A percentile compares a stretch with the other conserved stretches of the same genome.
Evolutionary conservation across 2,329 filamentous ascomycete species (phyloP).

Genomic region (Bipolaris zeicola): DNA sequence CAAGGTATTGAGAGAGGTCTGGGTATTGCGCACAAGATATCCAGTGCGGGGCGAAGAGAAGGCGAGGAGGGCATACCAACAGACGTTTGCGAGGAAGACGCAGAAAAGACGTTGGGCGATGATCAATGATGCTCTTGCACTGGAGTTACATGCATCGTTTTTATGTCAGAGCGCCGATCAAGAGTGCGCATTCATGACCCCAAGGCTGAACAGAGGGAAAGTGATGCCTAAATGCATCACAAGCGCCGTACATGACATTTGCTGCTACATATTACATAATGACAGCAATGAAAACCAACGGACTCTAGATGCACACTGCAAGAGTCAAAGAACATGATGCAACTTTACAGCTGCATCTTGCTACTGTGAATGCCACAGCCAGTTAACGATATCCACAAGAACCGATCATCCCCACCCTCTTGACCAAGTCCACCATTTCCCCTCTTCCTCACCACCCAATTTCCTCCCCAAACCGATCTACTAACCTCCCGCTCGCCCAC

Average conservation of each 20-base stretch:
- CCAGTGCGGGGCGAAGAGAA: constrained; percentile 18
- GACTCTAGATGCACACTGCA: background rate
- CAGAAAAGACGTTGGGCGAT: constrained; percentile 5
- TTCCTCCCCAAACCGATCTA: constrained; percentile 52
- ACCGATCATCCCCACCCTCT: background rate
- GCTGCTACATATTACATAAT: background rate
- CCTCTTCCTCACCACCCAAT: constrained; percentile 51
- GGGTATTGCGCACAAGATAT: constrained; percentile 43
- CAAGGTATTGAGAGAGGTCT: constrained; percentile 45
- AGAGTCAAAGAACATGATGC: background rate
- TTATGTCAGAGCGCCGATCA: background rate
- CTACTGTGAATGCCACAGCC: background rate
- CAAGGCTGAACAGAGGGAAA: background rate
- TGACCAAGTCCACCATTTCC: background rate
- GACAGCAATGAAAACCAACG: background rate
- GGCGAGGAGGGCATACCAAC: constrained; percentile 16
- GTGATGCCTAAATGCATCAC: background rate
- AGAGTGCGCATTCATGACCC: background rate
- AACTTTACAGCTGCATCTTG: background rate
- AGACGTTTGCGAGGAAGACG: constrained; percentile 9
- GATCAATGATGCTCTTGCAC: constrained; percentile 7
- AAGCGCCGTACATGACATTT: background rate
- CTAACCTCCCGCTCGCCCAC: constrained; percentile 48
- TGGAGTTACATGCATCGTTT: background rate
- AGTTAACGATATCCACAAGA: background rate